These are phyloP conservation scores for Thinopyrum obtusiflorum DNA, from an alignment of 202 grass and related monocot species.

Conservation along the genomic window DNA sequence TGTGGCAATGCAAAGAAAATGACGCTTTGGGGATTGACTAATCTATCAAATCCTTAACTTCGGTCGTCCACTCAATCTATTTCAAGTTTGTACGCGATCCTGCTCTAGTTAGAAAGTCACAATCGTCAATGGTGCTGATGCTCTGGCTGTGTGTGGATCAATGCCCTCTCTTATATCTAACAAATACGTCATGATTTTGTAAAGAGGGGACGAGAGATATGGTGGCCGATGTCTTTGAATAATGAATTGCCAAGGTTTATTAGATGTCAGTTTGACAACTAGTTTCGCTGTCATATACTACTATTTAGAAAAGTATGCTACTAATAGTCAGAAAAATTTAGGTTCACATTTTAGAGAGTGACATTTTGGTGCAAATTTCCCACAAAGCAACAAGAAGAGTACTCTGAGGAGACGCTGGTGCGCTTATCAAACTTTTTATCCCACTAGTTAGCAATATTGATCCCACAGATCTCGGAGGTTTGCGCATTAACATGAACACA, in stretches of 20 bases:
- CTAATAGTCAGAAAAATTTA: too few relatives aligned
- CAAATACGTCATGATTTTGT: not conserved
- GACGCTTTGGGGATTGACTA: not conserved
- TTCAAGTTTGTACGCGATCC: not conserved
- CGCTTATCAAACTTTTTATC: too few relatives aligned
- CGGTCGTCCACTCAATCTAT: not conserved
- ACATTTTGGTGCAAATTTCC: too few relatives aligned
- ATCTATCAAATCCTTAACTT: not conserved
- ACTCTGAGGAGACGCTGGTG: too few relatives aligned
- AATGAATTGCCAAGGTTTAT: not conserved
- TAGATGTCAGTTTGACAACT: not conserved
- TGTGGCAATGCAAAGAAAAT: not conserved
- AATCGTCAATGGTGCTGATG: not conserved
- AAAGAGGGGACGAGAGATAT: not conserved
- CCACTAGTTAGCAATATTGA: too few relatives aligned
- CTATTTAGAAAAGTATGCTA: too few relatives aligned
- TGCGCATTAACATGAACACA: too few relatives aligned
- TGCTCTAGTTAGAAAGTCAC: not conserved
- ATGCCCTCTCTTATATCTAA: not conserved
- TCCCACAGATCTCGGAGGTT: too few relatives aligned
- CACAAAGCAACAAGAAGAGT: too few relatives aligned
- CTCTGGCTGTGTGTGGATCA: not conserved
- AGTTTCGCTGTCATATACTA: too few relatives aligned
- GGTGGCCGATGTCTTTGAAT: not conserved
- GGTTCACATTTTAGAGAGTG: too few relatives aligned